phyloP scores from a whole-genome alignment of 108 stramenopile genomes.

The Pseudonitzschia pungens region DNA sequence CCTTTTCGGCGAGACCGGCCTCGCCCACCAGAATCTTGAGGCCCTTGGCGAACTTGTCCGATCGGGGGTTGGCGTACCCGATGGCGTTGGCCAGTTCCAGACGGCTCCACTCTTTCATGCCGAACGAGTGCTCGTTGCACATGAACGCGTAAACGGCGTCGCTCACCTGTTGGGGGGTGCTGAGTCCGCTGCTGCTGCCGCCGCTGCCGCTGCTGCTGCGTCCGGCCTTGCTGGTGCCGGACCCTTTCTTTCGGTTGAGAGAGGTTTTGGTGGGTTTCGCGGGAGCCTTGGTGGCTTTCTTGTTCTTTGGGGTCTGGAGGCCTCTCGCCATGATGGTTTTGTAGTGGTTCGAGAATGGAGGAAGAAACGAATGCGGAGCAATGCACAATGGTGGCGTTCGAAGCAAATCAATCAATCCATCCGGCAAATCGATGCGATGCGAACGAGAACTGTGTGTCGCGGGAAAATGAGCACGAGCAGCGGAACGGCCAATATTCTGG shows the following conservation, averaged over 20 bases:
- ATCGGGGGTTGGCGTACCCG: conserved; percentile 17
- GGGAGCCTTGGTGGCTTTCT: neutral
- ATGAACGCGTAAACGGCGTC: conserved; percentile 2
- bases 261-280: neutral
- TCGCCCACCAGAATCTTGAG: conserved; percentile 10
- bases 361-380: no score
- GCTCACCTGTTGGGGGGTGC: neutral
- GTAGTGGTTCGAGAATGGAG: neutral
- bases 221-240: no score
- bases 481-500: no score
- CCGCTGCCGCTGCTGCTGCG: neutral
- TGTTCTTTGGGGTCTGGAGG: neutral
- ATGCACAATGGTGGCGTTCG: no score
- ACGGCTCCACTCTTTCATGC: neutral
- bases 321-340: neutral
- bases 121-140: conserved; percentile 3
- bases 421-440: no score
- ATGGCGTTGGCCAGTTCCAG: conserved; percentile 2
- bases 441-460: no score
- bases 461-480: no score
- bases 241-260: neutral
- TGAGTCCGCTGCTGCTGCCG: neutral
- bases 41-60: neutral
- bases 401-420: no score
- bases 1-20: conserved; percentile 1